Evolutionary conservation across 1,284 basidiomycete species (phyloP), one percentile per base, ranked within the genome.

Genomic region (Farysia itapuensis): DNA sequence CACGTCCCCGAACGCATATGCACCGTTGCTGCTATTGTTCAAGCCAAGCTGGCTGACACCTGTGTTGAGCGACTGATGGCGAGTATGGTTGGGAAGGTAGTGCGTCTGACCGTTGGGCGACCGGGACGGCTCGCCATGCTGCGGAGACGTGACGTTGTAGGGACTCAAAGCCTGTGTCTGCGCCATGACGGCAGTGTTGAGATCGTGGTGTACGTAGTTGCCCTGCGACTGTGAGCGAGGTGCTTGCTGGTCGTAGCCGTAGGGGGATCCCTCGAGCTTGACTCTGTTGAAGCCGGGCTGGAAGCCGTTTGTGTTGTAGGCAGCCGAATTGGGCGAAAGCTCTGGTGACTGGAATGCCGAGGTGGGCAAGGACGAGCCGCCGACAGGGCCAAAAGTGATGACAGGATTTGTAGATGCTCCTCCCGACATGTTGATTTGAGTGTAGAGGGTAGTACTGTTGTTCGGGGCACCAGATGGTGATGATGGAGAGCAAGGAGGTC

Each of bases 161-260:
- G 38, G 47, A 15, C 58, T 51, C 4, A 61, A 39, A 5, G 51
- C 58, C 40, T 61, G 51, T 2, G 51, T 51, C 37, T 54, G 58
- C 5, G 58, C 47, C 18, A 56, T 24, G 7, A 46, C 43, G 6
- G 47, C 44, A 8, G 43, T 30, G 28, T 47, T 39, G 16, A 51
- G 47, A n/a, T 61, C 58, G 31, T 61, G 50, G 18, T 60, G 57
- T n/a, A 44, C 51, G 16, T 61, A 61, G 39, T 54, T 60, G 43
- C 45, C 47, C 28, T 48, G 50, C 36, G 29, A 14, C 23, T 61
- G 58, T 14, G 52, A 63, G 11, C 59, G 59, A 25, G 59, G 59
- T 2, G 59, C 52, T 39, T 63, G 59, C 19, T 57, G 52, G 30
- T 63, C 52, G 45, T 63, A 57, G 30, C 14, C 26, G 39, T 57